Conservation (phyloP, 2,329 filamentous ascomycete genomes). For the Neopestalotiopsis sp. region DNA sequence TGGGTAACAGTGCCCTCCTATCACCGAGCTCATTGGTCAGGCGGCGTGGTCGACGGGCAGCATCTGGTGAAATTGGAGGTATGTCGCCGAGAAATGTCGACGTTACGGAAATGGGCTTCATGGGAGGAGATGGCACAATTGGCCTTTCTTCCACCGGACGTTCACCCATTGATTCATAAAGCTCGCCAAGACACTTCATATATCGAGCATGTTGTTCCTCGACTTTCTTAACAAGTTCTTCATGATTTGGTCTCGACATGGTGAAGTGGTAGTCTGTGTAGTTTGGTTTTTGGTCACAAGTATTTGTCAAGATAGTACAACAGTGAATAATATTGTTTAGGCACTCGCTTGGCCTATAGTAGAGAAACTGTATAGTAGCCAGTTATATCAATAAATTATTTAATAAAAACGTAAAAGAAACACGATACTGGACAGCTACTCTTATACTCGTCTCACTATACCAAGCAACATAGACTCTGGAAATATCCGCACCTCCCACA, state of each 20-base stretch:
- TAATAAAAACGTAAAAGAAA: background rate
- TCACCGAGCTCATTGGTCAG: conserved; percentile 14
- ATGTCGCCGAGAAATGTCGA: conserved; percentile 12
- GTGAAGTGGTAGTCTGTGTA: no score
- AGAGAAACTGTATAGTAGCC: background rate
- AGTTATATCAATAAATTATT: background rate
- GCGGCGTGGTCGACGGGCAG: background rate
- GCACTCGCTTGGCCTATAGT: background rate
- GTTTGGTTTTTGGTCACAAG: background rate
- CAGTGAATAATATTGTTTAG: background rate
- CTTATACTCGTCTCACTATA: background rate
- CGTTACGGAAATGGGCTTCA: conserved; percentile 4
- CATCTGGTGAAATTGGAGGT: background rate
- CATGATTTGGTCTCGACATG: conserved; percentile 1
- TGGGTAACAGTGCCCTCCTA: background rate
- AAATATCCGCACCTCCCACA: background rate
- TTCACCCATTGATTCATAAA: background rate
- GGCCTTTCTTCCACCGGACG: background rate
- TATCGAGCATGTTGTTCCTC: conserved; percentile 17
- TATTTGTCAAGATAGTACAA: background rate
- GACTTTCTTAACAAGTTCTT: conserved; percentile 10
- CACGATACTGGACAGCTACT: background rate
- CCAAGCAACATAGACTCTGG: background rate
- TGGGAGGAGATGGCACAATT: background rate
- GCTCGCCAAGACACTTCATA: conserved; percentile 7